Percentiles rank a stretch among this genome's conserved stretches.
Conservation (phyloP, 495 filamentous ascomycete species). For the Thozetella sp. region DNA sequence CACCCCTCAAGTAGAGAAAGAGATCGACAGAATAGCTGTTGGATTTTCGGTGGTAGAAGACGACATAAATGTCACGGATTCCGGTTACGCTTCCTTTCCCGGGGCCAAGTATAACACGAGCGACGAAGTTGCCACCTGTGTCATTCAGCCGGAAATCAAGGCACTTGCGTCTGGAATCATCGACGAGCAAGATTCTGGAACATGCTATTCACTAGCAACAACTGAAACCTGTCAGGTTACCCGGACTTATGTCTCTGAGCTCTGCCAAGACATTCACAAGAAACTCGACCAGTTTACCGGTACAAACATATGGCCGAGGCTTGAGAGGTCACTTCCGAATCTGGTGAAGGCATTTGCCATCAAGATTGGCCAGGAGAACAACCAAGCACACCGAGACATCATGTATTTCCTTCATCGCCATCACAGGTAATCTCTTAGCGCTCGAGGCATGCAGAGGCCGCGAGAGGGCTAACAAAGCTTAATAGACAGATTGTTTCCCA, state of each 20-base stretch:
- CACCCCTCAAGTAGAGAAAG: too few relatives aligned
- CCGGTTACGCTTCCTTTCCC: too few relatives aligned
- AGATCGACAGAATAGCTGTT: too few relatives aligned
- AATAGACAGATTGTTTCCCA: not conserved
- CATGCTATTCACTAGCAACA: not conserved
- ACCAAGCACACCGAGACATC: not conserved
- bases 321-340: not conserved
- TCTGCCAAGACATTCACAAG: not conserved
- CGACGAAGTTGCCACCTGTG: too few relatives aligned
- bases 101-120: too few relatives aligned
- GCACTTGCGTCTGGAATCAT: not conserved
- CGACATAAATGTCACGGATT: too few relatives aligned
- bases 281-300: not conserved
- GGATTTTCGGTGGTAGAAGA: too few relatives aligned
- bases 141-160: too few relatives aligned
- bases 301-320: not conserved
- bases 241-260: not conserved
- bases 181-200: not conserved
- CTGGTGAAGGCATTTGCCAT: not conserved
- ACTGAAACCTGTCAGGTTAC: not conserved
- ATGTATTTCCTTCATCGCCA: not conserved
- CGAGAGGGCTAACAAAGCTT: not conserved
- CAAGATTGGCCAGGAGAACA: not conserved
- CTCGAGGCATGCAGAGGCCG: not conserved
- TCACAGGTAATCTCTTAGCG: not conserved